Conservation (phyloP, 768 basidiomycete genomes). For the Hypsizygus marmoreus region DNA sequence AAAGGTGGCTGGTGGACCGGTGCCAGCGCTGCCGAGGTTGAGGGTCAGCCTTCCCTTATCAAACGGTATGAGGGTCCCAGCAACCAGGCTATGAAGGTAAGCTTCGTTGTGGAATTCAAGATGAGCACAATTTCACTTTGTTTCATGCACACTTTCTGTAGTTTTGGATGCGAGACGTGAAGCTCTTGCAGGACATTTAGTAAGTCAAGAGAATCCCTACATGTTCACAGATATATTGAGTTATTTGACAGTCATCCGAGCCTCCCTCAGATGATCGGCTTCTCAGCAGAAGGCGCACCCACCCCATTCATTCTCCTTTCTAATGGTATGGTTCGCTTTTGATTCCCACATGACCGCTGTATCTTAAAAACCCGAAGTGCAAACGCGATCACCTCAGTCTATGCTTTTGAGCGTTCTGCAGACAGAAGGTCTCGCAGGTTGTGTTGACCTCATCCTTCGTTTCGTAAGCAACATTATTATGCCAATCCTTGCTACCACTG, state of each 20-base stretch:
- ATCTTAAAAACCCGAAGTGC: conserved; percentile 33
- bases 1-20: conserved; percentile 53
- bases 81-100: conserved; percentile 32
- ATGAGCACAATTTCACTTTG: not conserved
- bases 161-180: conserved; percentile 54
- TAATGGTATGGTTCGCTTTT: no score
- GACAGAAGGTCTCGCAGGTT: conserved; percentile 36
- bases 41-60: conserved; percentile 41
- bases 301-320: conserved; percentile 56
- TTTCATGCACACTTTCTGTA: conserved; percentile 18
- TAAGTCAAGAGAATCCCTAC: no score
- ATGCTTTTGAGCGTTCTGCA: conserved; percentile 37
- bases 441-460: conserved; percentile 26
- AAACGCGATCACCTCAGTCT: conserved; percentile 43
- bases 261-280: conserved; percentile 54
- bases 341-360: no score
- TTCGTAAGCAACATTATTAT: conserved; percentile 23
- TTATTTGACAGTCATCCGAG: conserved; percentile 44
- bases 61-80: conserved; percentile 45
- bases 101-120: not conserved
- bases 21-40: conserved; percentile 38
- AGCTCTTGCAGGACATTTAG: conserved; percentile 51
- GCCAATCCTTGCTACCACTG: conserved; percentile 30
- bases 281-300: conserved; percentile 43
- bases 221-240: no score